Conservation (phyloP, 2,329 filamentous ascomycete genomes). For the Piedraia hortae region DNA sequence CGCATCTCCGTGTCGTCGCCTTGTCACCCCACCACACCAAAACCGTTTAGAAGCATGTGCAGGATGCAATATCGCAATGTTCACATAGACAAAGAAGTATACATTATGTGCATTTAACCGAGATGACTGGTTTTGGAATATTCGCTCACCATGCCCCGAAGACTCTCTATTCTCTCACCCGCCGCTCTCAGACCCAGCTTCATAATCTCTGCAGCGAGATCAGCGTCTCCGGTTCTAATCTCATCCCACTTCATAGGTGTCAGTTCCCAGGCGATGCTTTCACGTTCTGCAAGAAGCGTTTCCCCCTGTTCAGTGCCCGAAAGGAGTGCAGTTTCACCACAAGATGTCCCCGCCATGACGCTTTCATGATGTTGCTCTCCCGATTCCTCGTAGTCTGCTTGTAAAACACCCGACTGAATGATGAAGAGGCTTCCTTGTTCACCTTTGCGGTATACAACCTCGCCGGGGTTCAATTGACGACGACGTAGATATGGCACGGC, state of each 20-base stretch:
- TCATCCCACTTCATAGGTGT: slow-evolving; percentile 41
- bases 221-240: slow-evolving; percentile 43
- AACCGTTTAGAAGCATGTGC: no score
- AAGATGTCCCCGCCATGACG: slow-evolving; percentile 82
- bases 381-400: slow-evolving; percentile 71
- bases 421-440: slow-evolving; percentile 57
- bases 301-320: slow-evolving; percentile 68
- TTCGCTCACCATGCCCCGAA: no score
- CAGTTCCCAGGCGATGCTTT: slow-evolving; percentile 56
- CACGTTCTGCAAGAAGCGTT: slow-evolving; percentile 47
- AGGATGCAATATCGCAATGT: no score
- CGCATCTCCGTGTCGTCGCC: no score
- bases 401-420: slow-evolving; percentile 63
- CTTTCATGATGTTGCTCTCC: slow-evolving; percentile 75
- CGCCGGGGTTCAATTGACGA: slow-evolving; percentile 38
- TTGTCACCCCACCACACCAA: no score
- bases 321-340: slow-evolving; percentile 90
- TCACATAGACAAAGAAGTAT: no score
- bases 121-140: no score
- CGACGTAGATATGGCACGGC: slow-evolving; percentile 48
- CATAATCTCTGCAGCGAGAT: slow-evolving; percentile 60
- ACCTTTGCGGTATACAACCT: slow-evolving; percentile 50
- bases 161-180: no score
- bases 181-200: slow-evolving; percentile 78
- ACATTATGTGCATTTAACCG: no score